Evolutionary conservation across 2,329 filamentous ascomycete genomes (phyloP).

Genomic region (Plenodomus tracheiphilus): DNA sequence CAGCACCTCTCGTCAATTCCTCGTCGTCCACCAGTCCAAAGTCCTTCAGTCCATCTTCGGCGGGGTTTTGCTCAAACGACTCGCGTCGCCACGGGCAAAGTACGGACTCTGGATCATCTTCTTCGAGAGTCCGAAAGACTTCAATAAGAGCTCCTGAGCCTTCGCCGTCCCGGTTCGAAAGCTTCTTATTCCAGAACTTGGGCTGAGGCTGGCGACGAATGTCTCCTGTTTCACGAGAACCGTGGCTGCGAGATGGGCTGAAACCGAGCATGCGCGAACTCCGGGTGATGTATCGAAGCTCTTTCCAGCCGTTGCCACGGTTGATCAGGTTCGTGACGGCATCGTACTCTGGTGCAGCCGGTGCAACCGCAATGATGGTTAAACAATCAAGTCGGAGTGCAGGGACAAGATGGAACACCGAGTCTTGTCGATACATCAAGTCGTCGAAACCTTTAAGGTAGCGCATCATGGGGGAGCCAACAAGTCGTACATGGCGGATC

Average conservation of each 20-base stretch:
- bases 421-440: slow-evolving; percentile 16
- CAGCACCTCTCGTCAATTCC: slow-evolving; percentile 10
- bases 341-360: slow-evolving; percentile 18
- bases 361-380: slow-evolving; percentile 11
- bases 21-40: slow-evolving; percentile 15
- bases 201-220: slow-evolving; percentile 16
- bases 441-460: slow-evolving; percentile 19
- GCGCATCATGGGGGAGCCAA: slow-evolving; percentile 17
- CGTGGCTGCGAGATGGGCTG: slow-evolving; percentile 13
- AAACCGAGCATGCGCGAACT: slow-evolving; percentile 18
- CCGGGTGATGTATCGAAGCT: slow-evolving; percentile 15
- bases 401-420: slow-evolving; percentile 16
- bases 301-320: slow-evolving; percentile 18
- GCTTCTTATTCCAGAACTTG: slow-evolving; percentile 9
- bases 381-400: slow-evolving; percentile 14
- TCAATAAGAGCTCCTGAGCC: slow-evolving; percentile 8
- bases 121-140: slow-evolving; percentile 10
- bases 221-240: slow-evolving; percentile 14
- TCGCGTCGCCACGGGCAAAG: slow-evolving; percentile 9
- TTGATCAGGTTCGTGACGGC: slow-evolving; percentile 14
- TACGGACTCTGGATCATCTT: slow-evolving; percentile 8
- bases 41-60: slow-evolving; percentile 5
- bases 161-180: slow-evolving; percentile 10
- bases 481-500: slow-evolving; percentile 14
- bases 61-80: slow-evolving; percentile 8